Base-by-base conservation (phyloP, 2,329 filamentous ascomycete species). In the Colletotrichum cuscutae region DNA sequence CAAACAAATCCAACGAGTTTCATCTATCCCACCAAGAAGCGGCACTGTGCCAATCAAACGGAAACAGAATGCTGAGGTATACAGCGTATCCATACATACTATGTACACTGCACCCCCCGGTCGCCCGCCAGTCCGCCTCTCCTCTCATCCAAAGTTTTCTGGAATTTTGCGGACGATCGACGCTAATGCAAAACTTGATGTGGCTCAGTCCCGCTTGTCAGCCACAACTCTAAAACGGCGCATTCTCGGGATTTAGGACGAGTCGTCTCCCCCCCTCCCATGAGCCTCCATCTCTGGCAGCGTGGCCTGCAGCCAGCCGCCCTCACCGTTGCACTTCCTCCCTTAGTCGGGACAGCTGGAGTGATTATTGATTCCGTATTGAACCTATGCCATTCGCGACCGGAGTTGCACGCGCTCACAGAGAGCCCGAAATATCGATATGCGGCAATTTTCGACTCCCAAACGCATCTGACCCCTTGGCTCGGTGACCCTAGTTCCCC, bases 221-320 rank as follows among this genome's bases (percentile, higher is more conserved):
- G 71, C 71, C 71, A 73, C 71, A 73, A 73, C 68, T 71, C 53
- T 73, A 73, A 73, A 72, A 69, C 66, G 66, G 66, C 59, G 59
- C 65, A 64, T 72, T 59, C 42, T 72, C 66, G 60, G 65, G 26
- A 37, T 70, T 59, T 69, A 56, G 60, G 59, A 65, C 46, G 46
- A 65, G 37, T 24, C 24, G n/a, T 12, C n/a, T n/a, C 26, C 59
- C 42, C 42, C 37, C 37, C 11, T 9, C 37, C 24, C 26, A 30
- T 15, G 49, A 64, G 49, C 49, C 62, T 65, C 62, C 62, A 30
- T 56, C 49, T 42, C 53, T 30, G 42, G 46, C 30, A 53, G 28
- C 28, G 37, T 19, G 19, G 15, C 42, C 15, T 26, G 26, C 42
- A 46, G 19, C 42, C 46, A 53, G 42, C 28, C 60, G 60, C 52